Percentiles rank a stretch among this genome's conserved stretches.
These are phyloP conservation scores for Protomyces pachydermus DNA, from an alignment of 1,139 yeast species.

Conservation along the genomic window DNA sequence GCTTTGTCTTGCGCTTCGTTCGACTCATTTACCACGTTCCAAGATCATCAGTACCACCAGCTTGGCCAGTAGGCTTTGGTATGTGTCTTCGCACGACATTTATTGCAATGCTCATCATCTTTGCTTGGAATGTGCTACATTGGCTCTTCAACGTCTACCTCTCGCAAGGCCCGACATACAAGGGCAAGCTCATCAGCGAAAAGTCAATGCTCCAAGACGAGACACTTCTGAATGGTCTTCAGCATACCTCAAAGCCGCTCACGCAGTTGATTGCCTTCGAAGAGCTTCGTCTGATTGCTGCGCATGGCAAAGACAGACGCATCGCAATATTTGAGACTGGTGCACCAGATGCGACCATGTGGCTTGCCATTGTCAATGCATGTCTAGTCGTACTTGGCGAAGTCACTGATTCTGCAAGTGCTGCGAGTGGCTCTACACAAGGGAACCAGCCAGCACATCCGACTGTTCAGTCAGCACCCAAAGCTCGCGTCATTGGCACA, in stretches of 20 bases:
- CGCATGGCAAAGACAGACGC: background rate
- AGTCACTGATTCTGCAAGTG: background rate
- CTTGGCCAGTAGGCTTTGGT: slow-evolving; percentile 7
- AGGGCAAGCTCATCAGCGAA: slow-evolving; percentile 4
- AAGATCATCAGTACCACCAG: background rate
- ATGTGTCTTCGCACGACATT: background rate
- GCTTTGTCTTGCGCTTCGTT: background rate
- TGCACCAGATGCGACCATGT: slow-evolving; percentile 10
- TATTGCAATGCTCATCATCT: background rate
- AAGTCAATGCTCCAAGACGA: slow-evolving; percentile 10
- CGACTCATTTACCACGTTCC: slow-evolving; percentile 6
- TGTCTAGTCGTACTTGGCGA: slow-evolving; percentile 1
- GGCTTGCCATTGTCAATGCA: slow-evolving; percentile 10
- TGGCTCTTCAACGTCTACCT: slow-evolving; percentile 9
- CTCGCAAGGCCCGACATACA: slow-evolving; percentile 7
- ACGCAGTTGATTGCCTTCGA: slow-evolving; percentile 10
- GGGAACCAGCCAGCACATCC: background rate
- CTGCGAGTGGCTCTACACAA: background rate
- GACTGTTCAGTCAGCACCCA: background rate
- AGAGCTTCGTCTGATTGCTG: slow-evolving; percentile 4
- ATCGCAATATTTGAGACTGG: slow-evolving; percentile 10
- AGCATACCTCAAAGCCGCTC: background rate
- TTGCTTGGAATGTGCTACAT: slow-evolving; percentile 7
- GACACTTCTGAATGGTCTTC: slow-evolving; percentile 7
- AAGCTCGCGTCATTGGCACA: background rate